Conservation (phyloP, 371 early-diverging fungal genomes). For the Saksenaea oblongispora region DNA sequence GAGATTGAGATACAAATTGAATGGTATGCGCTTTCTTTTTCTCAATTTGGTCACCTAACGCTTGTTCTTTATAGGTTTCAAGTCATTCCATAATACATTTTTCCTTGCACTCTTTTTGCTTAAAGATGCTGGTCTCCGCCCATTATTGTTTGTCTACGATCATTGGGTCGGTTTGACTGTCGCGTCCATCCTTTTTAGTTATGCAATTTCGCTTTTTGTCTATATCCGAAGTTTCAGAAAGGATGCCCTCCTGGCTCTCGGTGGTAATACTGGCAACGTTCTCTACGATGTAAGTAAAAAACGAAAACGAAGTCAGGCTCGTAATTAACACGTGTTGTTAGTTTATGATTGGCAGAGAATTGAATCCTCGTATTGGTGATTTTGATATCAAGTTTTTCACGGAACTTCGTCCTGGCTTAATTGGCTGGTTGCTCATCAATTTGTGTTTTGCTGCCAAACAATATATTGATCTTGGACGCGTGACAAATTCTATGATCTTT, state of each 20-base stretch:
- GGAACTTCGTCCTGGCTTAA: conserved; percentile 90
- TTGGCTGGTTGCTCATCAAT: conserved; percentile 83
- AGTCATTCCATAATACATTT: conserved; percentile 59
- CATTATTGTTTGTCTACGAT: conserved; percentile 75
- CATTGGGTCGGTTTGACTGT: conserved; percentile 72
- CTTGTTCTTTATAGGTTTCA: conserved; percentile 24
- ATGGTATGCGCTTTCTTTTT: conserved; percentile 53
- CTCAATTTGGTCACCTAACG: neutral
- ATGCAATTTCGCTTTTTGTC: conserved; percentile 63
- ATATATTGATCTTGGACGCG: conserved; percentile 58
- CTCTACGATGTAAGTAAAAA: conserved; percentile 74
- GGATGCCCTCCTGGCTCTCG: conserved; percentile 70
- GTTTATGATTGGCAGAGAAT: conserved; percentile 83
- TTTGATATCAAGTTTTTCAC: conserved; percentile 93
- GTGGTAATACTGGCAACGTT: conserved; percentile 88
- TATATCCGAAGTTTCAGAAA: conserved; percentile 78
- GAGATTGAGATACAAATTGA: conserved; percentile 70
- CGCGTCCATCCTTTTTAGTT: conserved; percentile 72
- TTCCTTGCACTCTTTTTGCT: conserved; percentile 44
- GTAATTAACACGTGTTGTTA: conserved; percentile 11
- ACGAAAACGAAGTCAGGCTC: neutral
- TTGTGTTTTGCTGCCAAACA: conserved; percentile 80
- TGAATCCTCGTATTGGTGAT: conserved; percentile 84
- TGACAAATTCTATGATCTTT: conserved; percentile 80
- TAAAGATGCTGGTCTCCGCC: conserved; percentile 25